Percentiles rank a stretch among this genome's conserved stretches.
Evolutionary conservation across 106 monocot genomes (phyloP).

Genomic region (Dendrobium officinale): DNA sequence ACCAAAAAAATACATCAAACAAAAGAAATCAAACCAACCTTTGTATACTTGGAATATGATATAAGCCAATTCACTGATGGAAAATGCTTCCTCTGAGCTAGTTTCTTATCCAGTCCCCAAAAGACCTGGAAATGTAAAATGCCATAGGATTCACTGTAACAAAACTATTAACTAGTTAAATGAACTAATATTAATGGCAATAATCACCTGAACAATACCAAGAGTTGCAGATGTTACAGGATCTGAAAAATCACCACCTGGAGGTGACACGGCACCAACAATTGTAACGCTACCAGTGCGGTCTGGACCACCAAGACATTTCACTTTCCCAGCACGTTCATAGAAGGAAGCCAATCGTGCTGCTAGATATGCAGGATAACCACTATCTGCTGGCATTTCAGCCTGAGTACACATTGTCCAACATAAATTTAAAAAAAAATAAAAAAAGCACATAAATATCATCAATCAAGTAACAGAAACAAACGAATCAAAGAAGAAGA

Average conservation of each 20-base stretch:
- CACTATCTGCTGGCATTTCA: constrained; percentile 99
- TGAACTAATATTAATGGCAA: neutral
- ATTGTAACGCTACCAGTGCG: constrained; percentile 95
- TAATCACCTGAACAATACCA: constrained; percentile 93
- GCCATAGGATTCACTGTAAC: neutral
- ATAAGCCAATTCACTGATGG: constrained; percentile 99
- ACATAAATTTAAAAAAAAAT: neutral
- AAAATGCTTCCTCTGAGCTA: constrained; percentile 99
- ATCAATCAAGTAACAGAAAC: neutral
- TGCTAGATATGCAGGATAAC: constrained; percentile 95
- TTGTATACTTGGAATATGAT: constrained; percentile 98
- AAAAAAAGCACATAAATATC: neutral
- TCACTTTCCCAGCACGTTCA: constrained; percentile 99
- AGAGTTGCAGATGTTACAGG: constrained; percentile 98
- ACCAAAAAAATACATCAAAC: neutral
- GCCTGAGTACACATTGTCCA: constrained; percentile 37
- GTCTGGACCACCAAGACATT: constrained; percentile 81
- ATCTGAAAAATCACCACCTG: constrained; percentile 99
- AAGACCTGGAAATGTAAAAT: constrained; percentile 55
- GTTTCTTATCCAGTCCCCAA: constrained; percentile 99
- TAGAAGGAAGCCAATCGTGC: constrained; percentile 98
- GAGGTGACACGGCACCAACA: constrained; percentile 99
- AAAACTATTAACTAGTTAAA: neutral
- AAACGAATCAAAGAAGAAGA: neutral
- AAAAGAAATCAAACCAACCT: constrained; percentile 24